Evolutionary conservation across 148 eudicot species (phyloP), one percentile per base, ranked within the genome.

Genomic region (Nepenthes mirabilis): DNA sequence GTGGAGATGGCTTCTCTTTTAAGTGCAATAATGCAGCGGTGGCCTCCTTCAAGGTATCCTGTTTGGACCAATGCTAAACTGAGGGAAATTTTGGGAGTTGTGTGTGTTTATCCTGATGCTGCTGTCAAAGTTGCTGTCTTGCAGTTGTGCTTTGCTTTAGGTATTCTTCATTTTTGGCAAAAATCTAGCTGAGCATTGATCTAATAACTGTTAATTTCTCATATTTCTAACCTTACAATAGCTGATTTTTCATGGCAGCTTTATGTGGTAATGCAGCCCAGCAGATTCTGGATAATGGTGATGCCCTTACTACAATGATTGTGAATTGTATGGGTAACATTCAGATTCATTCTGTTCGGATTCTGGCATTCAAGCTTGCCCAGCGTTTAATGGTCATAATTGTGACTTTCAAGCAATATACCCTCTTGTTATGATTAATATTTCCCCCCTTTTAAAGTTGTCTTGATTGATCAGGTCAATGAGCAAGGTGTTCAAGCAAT

Each of bases 181-280:
- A 57, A 53, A 58, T 68, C 63, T 48, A 23, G 58, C 59, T 47
- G 36, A 66, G 54, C 61, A 36, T 62, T 59, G 64, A 55, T 12
- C 14, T 49, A 47, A 33, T 56, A 37, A 43, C 43, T 68, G 59
- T 43, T 64, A 23, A 70, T 36, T 47, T 55, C 34, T 35, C 58
- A 52, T 47, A 43, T 57, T 51, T 62, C 66, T 34, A 47, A 13
- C 56, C 23, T 2, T 64, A 43, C 62, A 65, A 40, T 14, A 54
- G 49, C 36, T 63, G 50, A 60, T 66, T 56, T 47, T 8, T 61
- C 56, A 56, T 79, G 45, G 58, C 84, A 91, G 97, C 88, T 51
- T 60, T 88, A 58, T 91, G 97, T 73, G 79, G 82, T 61, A 69
- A 67, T 80, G 95, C 91, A 64, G 96, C 90, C 6, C 68, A 79